A percentile compares a stretch with the other conserved stretches of the same genome.
phyloP scores from a whole-genome alignment of 2,329 filamentous ascomycete genomes.

The Drechslera avenae region DNA sequence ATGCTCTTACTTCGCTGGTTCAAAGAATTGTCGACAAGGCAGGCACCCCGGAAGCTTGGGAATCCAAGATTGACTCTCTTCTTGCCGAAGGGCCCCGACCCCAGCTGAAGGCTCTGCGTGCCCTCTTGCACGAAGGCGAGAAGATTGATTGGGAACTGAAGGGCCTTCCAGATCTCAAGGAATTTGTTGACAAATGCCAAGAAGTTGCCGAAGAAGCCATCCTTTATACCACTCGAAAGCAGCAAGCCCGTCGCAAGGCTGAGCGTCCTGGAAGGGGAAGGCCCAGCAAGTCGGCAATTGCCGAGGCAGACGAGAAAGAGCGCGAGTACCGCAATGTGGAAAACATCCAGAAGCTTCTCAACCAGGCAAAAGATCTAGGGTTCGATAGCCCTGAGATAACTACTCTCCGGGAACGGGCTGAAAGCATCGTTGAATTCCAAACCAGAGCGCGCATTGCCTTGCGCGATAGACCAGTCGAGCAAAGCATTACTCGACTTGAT shows the following conservation, averaged over 20 bases:
- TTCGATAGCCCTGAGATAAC: slow-evolving; percentile 93
- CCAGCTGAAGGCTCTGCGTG: slow-evolving; percentile 82
- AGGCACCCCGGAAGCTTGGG: slow-evolving; percentile 83
- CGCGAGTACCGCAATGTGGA: slow-evolving; percentile 85
- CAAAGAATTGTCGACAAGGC: slow-evolving; percentile 86
- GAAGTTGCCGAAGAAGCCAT: slow-evolving; percentile 98
- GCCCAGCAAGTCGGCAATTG: slow-evolving; percentile 63
- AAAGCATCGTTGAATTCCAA: slow-evolving; percentile 84
- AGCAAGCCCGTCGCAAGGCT: slow-evolving; percentile 94
- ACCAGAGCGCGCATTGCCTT: slow-evolving; percentile 73
- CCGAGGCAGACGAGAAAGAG: slow-evolving; percentile 82
- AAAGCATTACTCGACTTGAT: slow-evolving; percentile 75
- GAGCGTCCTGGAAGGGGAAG: slow-evolving; percentile 83
- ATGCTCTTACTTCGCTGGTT: slow-evolving; percentile 68
- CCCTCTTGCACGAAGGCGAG: slow-evolving; percentile 88
- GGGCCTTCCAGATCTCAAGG: slow-evolving; percentile 78
- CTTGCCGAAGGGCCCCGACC: slow-evolving; percentile 84
- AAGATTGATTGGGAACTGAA: slow-evolving; percentile 90
- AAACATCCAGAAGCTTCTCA: slow-evolving; percentile 83
- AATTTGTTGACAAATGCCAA: slow-evolving; percentile 94
- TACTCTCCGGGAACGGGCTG: slow-evolving; percentile 81
- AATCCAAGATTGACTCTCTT: slow-evolving; percentile 83
- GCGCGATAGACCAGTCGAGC: slow-evolving; percentile 56
- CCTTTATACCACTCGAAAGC: slow-evolving; percentile 94
- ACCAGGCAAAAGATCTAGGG: slow-evolving; percentile 81